Conservation (phyloP, 306 rosid genomes). For the Leucaena leucocephala region DNA sequence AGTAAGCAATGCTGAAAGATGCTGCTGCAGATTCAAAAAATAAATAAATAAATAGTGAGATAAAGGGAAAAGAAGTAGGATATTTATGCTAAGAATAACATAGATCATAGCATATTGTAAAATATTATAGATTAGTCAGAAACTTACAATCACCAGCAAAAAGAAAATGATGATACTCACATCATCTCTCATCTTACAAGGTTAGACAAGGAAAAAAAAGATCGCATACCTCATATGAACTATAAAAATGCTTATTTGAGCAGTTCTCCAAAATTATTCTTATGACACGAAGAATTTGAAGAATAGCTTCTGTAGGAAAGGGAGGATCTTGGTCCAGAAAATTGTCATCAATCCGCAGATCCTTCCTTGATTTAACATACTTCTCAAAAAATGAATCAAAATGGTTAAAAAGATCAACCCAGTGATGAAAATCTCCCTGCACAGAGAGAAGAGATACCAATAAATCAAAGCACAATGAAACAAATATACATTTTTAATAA, state of each 20-base stretch:
- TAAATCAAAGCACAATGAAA: constrained; percentile 42
- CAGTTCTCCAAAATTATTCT: constrained; percentile 94
- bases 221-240: constrained; percentile 83
- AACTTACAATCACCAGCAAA: constrained; percentile 16
- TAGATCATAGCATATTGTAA: neutral
- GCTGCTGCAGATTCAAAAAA: constrained; percentile 79
- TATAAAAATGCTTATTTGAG: constrained; percentile 92
- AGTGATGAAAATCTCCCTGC: constrained; percentile 99
- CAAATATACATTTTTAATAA: constrained; percentile 27
- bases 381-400: constrained; percentile 98
- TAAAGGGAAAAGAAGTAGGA: constrained; percentile 15
- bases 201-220: neutral
- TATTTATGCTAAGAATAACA: neutral
- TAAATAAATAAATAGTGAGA: constrained; percentile 25
- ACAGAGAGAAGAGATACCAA: constrained; percentile 36
- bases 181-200: constrained; percentile 14
- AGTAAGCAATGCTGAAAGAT: constrained; percentile 92
- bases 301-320: constrained; percentile 88
- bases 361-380: constrained; percentile 88
- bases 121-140: constrained; percentile 6
- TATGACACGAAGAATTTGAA: constrained; percentile 87
- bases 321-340: constrained; percentile 80
- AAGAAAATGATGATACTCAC: constrained; percentile 19
- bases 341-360: constrained; percentile 80
- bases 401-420: constrained; percentile 96